phyloP scores from a whole-genome alignment of 2,329 filamentous ascomycete species.

The Botrytis medusae region DNA sequence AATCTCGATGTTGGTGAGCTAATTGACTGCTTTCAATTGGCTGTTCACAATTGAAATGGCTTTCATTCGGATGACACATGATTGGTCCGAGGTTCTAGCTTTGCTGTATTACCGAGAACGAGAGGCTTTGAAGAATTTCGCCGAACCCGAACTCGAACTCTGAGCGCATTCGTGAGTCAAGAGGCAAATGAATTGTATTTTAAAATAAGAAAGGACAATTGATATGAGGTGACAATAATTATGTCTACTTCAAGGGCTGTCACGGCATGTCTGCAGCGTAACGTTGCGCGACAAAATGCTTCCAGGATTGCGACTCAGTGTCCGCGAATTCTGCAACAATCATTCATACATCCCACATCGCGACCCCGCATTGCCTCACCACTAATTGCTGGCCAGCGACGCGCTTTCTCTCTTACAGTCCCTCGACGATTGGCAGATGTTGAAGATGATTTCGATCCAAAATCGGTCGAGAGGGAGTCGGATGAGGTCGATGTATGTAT shows the following conservation, averaged over 20 bases:
- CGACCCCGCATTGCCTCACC: slow-evolving; percentile 29
- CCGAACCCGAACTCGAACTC: neutral
- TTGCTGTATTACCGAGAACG: slow-evolving; percentile 22
- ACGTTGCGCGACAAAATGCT: slow-evolving; percentile 28
- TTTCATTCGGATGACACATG: slow-evolving; percentile 23
- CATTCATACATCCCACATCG: slow-evolving; percentile 26
- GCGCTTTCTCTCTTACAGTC: slow-evolving; percentile 47
- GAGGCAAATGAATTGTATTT: neutral
- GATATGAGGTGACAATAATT: slow-evolving; percentile 34
- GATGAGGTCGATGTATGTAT: slow-evolving; percentile 97
- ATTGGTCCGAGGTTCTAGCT: slow-evolving; percentile 24
- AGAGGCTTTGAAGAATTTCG: slow-evolving; percentile 19
- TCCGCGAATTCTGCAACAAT: slow-evolving; percentile 24
- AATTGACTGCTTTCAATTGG: slow-evolving; percentile 3
- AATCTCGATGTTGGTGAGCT: neutral
- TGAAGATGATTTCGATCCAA: slow-evolving; percentile 64
- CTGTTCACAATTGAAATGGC: slow-evolving; percentile 15
- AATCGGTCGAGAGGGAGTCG: slow-evolving; percentile 75
- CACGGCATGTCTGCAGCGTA: slow-evolving; percentile 34
- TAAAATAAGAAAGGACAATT: slow-evolving; percentile 23
- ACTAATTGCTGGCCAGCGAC: slow-evolving; percentile 35
- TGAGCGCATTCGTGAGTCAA: slow-evolving; percentile 5
- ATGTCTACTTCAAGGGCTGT: slow-evolving; percentile 38
- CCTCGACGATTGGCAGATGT: slow-evolving; percentile 45
- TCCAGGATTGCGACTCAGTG: slow-evolving; percentile 27